Evolutionary conservation across 768 basidiomycete genomes (phyloP).

Genomic region (Russula lepida): DNA sequence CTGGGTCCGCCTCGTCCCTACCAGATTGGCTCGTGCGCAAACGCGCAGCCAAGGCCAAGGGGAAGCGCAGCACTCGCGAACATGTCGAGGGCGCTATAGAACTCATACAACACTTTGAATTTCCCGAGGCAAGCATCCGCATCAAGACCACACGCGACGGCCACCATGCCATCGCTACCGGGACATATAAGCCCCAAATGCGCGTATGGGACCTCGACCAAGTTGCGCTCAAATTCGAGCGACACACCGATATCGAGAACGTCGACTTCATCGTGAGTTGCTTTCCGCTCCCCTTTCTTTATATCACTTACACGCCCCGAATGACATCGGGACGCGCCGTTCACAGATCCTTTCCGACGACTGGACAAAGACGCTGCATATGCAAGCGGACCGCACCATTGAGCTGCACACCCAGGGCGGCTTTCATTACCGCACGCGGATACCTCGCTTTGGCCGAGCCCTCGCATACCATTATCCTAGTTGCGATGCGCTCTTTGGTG

Average conservation of each 20-base stretch:
- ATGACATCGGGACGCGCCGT: neutral
- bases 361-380: slow-evolving; percentile 97
- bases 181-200: slow-evolving; percentile 97
- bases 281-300: slow-evolving; percentile 20
- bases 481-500: slow-evolving; percentile 82
- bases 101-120: slow-evolving; percentile 93
- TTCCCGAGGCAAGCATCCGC: slow-evolving; percentile 91
- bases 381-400: slow-evolving; percentile 92
- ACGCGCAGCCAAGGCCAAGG: slow-evolving; percentile 53
- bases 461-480: slow-evolving; percentile 91
- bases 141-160: slow-evolving; percentile 90
- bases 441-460: slow-evolving; percentile 89
- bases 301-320: neutral
- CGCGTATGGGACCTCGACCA: slow-evolving; percentile 93
- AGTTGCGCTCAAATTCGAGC: slow-evolving; percentile 88
- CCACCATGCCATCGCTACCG: slow-evolving; percentile 87
- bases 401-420: slow-evolving; percentile 93
- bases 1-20: slow-evolving; percentile 83
- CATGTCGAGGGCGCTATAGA: slow-evolving; percentile 80
- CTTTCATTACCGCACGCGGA: slow-evolving; percentile 84
- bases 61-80: slow-evolving; percentile 55
- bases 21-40: slow-evolving; percentile 88
- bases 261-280: slow-evolving; percentile 94
- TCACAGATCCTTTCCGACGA: slow-evolving; percentile 86
- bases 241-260: slow-evolving; percentile 94